These are phyloP conservation scores for Saccharum spontaneum DNA, from an alignment of 176 grass and related monocot genomes.

Conservation along the genomic window DNA sequence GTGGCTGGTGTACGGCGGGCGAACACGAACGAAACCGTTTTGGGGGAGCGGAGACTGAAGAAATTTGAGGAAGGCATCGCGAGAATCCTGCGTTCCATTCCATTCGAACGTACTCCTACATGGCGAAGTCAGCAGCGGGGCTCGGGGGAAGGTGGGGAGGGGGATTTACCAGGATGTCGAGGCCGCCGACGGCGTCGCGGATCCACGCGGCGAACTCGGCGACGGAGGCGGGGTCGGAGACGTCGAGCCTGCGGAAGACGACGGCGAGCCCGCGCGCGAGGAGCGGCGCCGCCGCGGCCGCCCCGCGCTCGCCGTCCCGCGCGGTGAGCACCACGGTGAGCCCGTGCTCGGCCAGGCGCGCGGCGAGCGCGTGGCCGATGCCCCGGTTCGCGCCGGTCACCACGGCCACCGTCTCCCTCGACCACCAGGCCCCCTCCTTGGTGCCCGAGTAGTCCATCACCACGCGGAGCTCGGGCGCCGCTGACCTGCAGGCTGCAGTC, in stretches of 20 bases:
- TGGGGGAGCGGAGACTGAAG: too few species aligned
- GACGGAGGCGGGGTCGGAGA: slow-evolving; percentile 67
- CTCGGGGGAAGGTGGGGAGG: background rate
- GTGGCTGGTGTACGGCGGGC: background rate
- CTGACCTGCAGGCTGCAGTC: background rate
- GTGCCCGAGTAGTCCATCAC: background rate
- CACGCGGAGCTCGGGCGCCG: background rate
- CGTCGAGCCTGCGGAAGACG: slow-evolving; percentile 62
- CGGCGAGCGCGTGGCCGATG: slow-evolving; percentile 74
- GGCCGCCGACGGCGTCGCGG: slow-evolving; percentile 42
- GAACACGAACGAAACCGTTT: background rate
- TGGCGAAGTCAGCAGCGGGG: background rate
- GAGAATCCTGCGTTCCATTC: background rate
- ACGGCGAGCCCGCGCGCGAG: slow-evolving; percentile 42
- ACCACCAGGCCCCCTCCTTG: slow-evolving; percentile 58
- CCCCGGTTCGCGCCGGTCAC: slow-evolving; percentile 94
- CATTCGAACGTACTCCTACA: background rate
- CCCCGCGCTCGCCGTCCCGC: slow-evolving; percentile 64
- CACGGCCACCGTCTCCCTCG: slow-evolving; percentile 79
- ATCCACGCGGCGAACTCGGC: slow-evolving; percentile 65
- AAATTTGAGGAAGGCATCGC: background rate
- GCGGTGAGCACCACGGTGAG: slow-evolving; percentile 93
- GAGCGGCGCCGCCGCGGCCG: slow-evolving; percentile 69
- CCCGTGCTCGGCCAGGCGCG: slow-evolving; percentile 69
- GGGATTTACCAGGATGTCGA: slow-evolving; percentile 74